Evolutionary conservation across 202 grass and related monocot genomes (phyloP).

Genomic region (Dendrocalamus latiflorus): DNA sequence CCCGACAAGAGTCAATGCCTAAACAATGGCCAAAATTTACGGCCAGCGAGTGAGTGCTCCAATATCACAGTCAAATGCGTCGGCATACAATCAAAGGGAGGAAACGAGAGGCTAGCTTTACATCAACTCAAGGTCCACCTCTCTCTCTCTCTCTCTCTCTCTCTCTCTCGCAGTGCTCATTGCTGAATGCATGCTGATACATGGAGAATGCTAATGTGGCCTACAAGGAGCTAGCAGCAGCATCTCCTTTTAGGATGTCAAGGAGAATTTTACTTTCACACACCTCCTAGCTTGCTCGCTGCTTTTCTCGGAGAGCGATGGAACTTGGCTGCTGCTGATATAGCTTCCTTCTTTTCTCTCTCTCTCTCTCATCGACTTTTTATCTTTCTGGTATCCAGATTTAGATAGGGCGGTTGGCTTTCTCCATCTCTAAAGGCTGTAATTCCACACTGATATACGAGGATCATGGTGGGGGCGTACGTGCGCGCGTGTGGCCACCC

Average conservation of each 20-base stretch:
- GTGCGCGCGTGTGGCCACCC: background rate
- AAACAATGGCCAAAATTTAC: slow-evolving; percentile 16
- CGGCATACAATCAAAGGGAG: slow-evolving; percentile 2
- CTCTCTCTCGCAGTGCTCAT: background rate
- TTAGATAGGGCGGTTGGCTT: slow-evolving; percentile 42
- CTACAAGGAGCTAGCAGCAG: background rate
- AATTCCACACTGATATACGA: background rate
- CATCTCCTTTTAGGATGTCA: background rate
- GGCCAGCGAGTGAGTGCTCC: slow-evolving; percentile 20
- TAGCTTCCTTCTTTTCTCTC: background rate
- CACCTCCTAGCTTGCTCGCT: background rate
- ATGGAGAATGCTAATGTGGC: background rate
- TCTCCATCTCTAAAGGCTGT: slow-evolving; percentile 12
- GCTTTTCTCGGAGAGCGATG: slow-evolving; percentile 27
- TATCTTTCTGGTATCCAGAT: slow-evolving; percentile 27
- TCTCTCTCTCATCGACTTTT: background rate
- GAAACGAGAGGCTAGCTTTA: slow-evolving; percentile 10
- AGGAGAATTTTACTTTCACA: background rate
- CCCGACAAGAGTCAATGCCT: slow-evolving; percentile 34
- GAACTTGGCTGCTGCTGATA: background rate
- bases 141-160: background rate
- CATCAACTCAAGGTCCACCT: slow-evolving; percentile 32
- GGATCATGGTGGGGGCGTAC: slow-evolving; percentile 13
- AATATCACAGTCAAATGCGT: slow-evolving; percentile 20
- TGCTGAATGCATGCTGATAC: background rate